Percentiles rank a stretch among this genome's conserved stretches.
Evolutionary conservation across 768 basidiomycete genomes (phyloP).

Genomic region (Leccinellum rugosiceps): DNA sequence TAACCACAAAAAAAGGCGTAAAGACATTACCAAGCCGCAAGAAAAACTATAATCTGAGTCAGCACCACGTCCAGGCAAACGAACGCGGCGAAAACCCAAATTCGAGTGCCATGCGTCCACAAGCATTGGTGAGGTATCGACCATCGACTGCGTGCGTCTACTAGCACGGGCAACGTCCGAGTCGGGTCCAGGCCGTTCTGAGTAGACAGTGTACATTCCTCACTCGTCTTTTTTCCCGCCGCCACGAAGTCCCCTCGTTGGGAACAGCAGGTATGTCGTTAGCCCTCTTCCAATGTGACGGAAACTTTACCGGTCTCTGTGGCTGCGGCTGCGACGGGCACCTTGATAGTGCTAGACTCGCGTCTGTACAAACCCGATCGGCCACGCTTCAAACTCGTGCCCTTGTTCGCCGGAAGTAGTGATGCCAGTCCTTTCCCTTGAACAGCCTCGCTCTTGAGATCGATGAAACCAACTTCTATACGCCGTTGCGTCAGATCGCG

Average conservation of each 20-base stretch:
- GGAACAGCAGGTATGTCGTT: background rate
- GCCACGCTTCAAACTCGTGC: conserved; percentile 3
- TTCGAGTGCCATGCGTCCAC: conserved; percentile 8
- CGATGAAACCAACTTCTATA: conserved; percentile 18
- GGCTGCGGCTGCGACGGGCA: background rate
- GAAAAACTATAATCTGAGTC: conserved; percentile 11
- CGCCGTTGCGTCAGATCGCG: background rate
- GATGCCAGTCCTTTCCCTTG: background rate
- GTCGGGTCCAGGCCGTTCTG: conserved; percentile 1
- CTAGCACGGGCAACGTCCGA: conserved; percentile 4
- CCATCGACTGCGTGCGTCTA: conserved; percentile 27
- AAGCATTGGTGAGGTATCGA: conserved; percentile 14
- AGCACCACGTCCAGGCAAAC: background rate
- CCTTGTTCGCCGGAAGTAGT: background rate
- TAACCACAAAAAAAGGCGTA: background rate
- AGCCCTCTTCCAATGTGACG: background rate
- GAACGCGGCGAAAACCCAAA: conserved; percentile 3
- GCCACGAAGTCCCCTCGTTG: background rate
- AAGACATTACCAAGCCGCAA: conserved; percentile 2
- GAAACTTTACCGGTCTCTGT: background rate
- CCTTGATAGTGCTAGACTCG: conserved; percentile 8
- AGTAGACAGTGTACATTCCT: background rate
- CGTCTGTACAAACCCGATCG: conserved; percentile 3
- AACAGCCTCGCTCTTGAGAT: conserved; percentile 1
- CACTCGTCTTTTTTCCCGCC: background rate